phyloP scores from a whole-genome alignment of 768 basidiomycete genomes.

The Russula abietina region DNA sequence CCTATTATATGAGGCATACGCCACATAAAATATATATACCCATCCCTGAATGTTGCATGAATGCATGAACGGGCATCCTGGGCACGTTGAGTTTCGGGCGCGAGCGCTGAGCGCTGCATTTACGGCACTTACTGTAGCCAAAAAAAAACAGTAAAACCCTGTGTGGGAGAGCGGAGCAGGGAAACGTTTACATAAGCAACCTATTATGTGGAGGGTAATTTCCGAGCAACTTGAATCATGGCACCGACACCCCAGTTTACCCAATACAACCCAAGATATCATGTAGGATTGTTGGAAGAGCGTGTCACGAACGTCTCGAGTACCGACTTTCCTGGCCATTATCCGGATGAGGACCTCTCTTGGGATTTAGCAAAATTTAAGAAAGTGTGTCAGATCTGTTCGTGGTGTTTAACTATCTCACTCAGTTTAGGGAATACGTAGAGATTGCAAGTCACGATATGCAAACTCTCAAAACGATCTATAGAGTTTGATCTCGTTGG shows the following conservation, averaged over 20 bases:
- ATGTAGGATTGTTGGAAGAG: conserved; percentile 67
- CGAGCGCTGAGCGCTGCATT: too few species aligned
- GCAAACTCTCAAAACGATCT: conserved; percentile 72
- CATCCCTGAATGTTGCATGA: too few species aligned
- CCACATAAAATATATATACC: too few species aligned
- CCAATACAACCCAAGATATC: conserved; percentile 40
- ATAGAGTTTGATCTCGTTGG: conserved; percentile 95
- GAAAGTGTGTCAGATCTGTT: conserved; percentile 46
- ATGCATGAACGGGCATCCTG: too few species aligned
- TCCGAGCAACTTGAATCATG: conserved; percentile 1
- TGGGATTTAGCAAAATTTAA: conserved; percentile 77
- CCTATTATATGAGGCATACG: too few species aligned
- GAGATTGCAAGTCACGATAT: conserved; percentile 69
- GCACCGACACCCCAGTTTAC: conserved; percentile 7
- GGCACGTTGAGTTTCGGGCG: too few species aligned
- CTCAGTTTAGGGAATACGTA: conserved; percentile 37
- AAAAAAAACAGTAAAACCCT: too few species aligned
- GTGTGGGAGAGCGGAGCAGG: too few species aligned
- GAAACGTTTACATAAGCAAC: conserved; percentile 1
- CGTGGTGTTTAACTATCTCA: background rate
- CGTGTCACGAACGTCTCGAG: conserved; percentile 75
- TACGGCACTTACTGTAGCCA: too few species aligned
- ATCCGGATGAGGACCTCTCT: conserved; percentile 75
- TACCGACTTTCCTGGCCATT: conserved; percentile 87
- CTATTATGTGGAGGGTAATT: background rate